Evolutionary conservation across 2,329 filamentous ascomycete species (phyloP).

Genomic region (Epichloe uncinata): DNA sequence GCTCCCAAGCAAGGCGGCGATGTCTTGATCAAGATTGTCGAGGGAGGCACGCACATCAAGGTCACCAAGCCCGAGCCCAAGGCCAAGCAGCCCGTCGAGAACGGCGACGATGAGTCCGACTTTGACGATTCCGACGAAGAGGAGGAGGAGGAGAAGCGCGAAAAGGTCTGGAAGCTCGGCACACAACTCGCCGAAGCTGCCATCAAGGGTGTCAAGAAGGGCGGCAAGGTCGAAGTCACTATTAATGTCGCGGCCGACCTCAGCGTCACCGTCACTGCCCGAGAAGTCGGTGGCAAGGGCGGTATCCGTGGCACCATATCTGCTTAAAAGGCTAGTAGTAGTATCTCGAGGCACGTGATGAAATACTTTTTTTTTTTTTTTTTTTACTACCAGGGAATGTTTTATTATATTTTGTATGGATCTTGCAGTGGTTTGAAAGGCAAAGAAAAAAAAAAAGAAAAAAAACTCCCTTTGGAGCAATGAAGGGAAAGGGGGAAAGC

Average conservation of each 20-base stretch:
- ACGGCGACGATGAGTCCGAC: constrained; percentile 43
- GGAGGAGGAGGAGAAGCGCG: constrained; percentile 76
- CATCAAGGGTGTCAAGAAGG: constrained; percentile 73
- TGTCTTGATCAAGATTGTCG: constrained; percentile 75
- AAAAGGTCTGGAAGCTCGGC: constrained; percentile 87
- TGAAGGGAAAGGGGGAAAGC: not conserved
- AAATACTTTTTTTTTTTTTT: not conserved
- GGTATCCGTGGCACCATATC: constrained; percentile 55
- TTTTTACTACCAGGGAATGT: not conserved
- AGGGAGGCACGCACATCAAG: constrained; percentile 85
- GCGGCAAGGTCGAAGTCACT: constrained; percentile 83
- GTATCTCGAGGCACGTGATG: not conserved
- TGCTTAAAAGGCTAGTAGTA: constrained; percentile 8
- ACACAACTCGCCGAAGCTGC: constrained; percentile 73
- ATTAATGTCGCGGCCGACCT: constrained; percentile 77
- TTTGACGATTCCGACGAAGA: constrained; percentile 55
- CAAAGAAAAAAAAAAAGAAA: not conserved
- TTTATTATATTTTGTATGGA: not conserved
- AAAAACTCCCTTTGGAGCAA: not conserved
- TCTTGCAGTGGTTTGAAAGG: not conserved
- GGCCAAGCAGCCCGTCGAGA: constrained; percentile 54
- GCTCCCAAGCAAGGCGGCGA: constrained; percentile 73
- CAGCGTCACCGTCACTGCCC: constrained; percentile 62
- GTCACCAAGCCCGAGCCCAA: constrained; percentile 78
- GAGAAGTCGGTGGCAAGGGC: constrained; percentile 79